Percentiles rank a stretch among this genome's conserved stretches.
Conservation (phyloP, 208 protist genomes). For the Leptomonas seymouri region DNA sequence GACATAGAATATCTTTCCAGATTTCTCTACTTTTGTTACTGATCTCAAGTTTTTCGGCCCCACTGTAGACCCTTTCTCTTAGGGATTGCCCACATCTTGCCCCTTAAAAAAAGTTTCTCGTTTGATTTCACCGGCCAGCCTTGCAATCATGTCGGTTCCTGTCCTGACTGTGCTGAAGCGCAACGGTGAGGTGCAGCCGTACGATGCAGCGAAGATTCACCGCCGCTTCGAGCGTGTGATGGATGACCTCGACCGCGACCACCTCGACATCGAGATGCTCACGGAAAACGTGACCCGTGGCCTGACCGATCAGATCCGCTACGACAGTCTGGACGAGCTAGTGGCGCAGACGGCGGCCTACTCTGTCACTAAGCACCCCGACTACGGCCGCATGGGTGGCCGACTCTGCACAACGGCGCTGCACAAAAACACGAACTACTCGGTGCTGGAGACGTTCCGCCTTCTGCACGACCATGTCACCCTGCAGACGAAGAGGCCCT, state of each 20-base stretch:
- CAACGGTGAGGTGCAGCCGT: slow-evolving; percentile 58
- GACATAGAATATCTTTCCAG: too few relatives aligned
- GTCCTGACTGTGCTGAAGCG: slow-evolving; percentile 62
- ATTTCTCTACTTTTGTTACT: too few relatives aligned
- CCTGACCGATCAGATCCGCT: slow-evolving; percentile 89
- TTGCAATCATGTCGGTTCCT: slow-evolving; percentile 23
- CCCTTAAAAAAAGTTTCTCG: not conserved
- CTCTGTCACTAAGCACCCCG: slow-evolving; percentile 96
- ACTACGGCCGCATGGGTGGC: slow-evolving; percentile 98
- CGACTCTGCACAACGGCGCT: slow-evolving; percentile 97
- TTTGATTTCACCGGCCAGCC: not conserved
- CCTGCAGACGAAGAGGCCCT: slow-evolving; percentile 54
- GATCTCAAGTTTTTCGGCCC: not conserved
- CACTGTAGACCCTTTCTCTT: too few relatives aligned
- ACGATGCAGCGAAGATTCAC: slow-evolving; percentile 62
- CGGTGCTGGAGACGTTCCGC: slow-evolving; percentile 90
- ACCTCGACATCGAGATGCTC: slow-evolving; percentile 76
- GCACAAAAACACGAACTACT: slow-evolving; percentile 95
- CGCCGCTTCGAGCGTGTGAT: slow-evolving; percentile 49
- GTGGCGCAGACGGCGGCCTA: slow-evolving; percentile 97
- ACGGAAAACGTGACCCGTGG: slow-evolving; percentile 90
- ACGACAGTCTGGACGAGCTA: slow-evolving; percentile 94
- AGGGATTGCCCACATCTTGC: too few relatives aligned
- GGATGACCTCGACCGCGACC: slow-evolving; percentile 50
- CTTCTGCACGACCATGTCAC: slow-evolving; percentile 94